A percentile compares a stretch with the other conserved stretches of the same genome.
Conservation (phyloP, 129 eudicot species). For the Pittosporum tobira region DNA sequence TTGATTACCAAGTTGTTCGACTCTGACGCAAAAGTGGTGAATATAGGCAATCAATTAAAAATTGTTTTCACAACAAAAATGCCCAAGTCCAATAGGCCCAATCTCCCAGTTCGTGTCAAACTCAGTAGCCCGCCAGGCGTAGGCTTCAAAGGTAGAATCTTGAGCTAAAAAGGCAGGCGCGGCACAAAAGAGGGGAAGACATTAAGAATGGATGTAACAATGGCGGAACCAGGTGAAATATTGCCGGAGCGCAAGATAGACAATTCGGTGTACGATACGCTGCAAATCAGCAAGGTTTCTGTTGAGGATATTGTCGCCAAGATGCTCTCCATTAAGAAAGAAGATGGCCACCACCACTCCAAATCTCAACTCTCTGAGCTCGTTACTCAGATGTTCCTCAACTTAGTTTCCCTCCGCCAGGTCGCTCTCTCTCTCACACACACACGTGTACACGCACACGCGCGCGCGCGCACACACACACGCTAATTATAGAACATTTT, state of each 20-base stretch:
- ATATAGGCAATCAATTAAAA: no score
- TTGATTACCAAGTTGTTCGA: no score
- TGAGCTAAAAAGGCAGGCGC: background rate
- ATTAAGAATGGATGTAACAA: conserved; percentile 50
- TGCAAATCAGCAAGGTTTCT: conserved; percentile 44
- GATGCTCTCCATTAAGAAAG: conserved; percentile 64
- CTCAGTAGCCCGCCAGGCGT: no score
- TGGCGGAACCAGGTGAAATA: conserved; percentile 83
- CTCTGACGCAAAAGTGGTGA: no score
- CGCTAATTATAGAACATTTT: no score
- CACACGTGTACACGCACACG: no score
- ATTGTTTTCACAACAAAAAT: no score
- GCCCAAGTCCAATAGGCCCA: no score
- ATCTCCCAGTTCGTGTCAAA: background rate
- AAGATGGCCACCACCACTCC: conserved; percentile 28
- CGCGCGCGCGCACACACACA: no score
- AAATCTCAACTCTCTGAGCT: conserved; percentile 68
- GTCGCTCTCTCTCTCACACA: conserved; percentile 20
- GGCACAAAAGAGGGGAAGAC: background rate
- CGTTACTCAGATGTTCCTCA: conserved; percentile 71
- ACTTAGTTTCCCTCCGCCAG: conserved; percentile 89
- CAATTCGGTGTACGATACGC: conserved; percentile 58
- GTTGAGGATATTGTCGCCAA: conserved; percentile 54
- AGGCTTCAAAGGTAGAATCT: background rate
- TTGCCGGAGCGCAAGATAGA: conserved; percentile 71